Conservation (phyloP, 108 stramenopile species). For the Fistulifera solaris region DNA sequence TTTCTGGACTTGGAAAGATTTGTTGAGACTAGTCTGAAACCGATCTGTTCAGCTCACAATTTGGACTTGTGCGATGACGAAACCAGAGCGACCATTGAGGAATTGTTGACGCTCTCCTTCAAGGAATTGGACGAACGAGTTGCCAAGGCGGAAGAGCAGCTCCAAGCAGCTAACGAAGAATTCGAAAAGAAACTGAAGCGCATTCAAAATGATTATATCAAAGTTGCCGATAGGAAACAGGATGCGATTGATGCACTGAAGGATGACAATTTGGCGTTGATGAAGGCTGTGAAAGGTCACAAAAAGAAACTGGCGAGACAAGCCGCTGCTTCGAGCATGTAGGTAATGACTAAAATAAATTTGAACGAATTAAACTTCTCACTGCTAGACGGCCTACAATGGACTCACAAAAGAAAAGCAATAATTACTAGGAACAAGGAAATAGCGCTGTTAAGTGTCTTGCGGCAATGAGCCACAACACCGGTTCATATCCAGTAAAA, state of each 20-base stretch:
- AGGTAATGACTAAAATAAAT: no score
- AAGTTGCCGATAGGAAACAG: slow-evolving; percentile 56
- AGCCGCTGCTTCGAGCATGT: no score
- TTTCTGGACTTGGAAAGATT: slow-evolving; percentile 55
- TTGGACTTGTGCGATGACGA: slow-evolving; percentile 52
- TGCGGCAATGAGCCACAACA: no score
- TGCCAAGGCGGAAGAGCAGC: slow-evolving; percentile 46
- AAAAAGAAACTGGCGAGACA: not conserved
- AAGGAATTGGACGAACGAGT: slow-evolving; percentile 41
- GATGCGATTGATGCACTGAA: slow-evolving; percentile 65
- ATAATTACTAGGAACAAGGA: no score
- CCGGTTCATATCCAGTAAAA: no score
- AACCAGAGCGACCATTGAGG: not conserved
- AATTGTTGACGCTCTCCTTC: slow-evolving; percentile 23
- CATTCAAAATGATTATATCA: slow-evolving; percentile 51
- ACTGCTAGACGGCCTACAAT: no score
- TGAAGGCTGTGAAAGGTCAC: slow-evolving; percentile 76
- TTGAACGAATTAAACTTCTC: no score
- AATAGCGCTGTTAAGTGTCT: no score
- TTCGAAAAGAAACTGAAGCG: slow-evolving; percentile 53
- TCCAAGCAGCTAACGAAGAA: slow-evolving; percentile 39
- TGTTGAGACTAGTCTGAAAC: slow-evolving; percentile 50
- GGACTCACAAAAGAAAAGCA: no score
- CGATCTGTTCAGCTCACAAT: slow-evolving; percentile 38
- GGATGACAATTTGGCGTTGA: slow-evolving; percentile 69